Evolutionary conservation across 2,329 filamentous ascomycete genomes (phyloP), one percentile per base, ranked within the genome.

Genomic region (Cytospora schulzeri): DNA sequence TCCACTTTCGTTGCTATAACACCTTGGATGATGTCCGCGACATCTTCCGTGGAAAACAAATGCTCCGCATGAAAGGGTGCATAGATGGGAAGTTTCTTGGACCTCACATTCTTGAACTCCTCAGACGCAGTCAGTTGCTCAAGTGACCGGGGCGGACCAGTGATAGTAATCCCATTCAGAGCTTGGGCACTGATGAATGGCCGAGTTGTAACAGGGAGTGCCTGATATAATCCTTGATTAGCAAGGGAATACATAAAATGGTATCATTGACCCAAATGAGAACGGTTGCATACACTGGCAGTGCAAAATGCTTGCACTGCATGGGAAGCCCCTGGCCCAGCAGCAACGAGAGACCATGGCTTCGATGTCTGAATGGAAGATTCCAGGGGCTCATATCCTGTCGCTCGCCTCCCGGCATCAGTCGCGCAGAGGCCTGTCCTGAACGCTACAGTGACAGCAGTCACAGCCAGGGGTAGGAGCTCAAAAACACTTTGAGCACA

Each of bases 361-460:
- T 29, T 38, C 22, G 50, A 31, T 15, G 41, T 8, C 12, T n/a
- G 19, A 0, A 29, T 45, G 2, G 19, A 15, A 70, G 83, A 83
- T 66, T 86, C 81, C 19, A 84, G 83, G 31, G 71, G 72, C 17
- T 76, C 76, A 9, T 22, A 3, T 24, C 52, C 67, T 11, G 75
- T 66, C 5, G 78, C 76, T 67, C 76, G 74, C 68, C 83, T 79
- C 11, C 83, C 79, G 59, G 85, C 71, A 5, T 78, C 76, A 41
- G 79, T 75, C 57, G 87, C 84, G 68, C 86, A 80, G n/a, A 85
- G 75, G 55, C 88, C 88, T 17, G 83, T 82, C 67, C 87, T 82
- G 77, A 91, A 91, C 51, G 88, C 84, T 71, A 91, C 81, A 66
- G 88, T 80, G n/a, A 89, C 85, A 22, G 85, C 81, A 71, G 89